Percentiles rank a stretch among this genome's conserved stretches.
phyloP scores from a whole-genome alignment of 208 protist species.

The Leishmania tropica region DNA sequence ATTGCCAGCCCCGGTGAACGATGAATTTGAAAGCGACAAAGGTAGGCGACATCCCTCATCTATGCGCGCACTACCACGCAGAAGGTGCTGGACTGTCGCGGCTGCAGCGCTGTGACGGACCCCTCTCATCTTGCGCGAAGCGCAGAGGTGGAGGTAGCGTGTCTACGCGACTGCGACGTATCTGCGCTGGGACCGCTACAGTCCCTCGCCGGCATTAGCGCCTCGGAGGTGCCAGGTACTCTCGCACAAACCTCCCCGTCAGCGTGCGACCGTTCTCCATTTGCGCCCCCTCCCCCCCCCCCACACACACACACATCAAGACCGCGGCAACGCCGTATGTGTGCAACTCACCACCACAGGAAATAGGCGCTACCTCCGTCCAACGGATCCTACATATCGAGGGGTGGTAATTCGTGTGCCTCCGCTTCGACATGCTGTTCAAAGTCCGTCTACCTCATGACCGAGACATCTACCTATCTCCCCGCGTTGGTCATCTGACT shows the following conservation, averaged over 20 bases:
- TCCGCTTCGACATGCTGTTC: background rate
- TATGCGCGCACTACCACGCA: background rate
- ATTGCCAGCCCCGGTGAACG: slow-evolving; percentile 5
- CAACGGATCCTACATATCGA: background rate
- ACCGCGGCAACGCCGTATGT: too few relatives aligned
- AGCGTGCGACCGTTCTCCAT: background rate
- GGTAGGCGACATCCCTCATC: slow-evolving; percentile 3
- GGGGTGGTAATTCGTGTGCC: background rate
- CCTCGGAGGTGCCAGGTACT: slow-evolving; percentile 1
- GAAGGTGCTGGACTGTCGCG: slow-evolving; percentile 11
- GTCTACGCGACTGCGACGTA: slow-evolving; percentile 11
- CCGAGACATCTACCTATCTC: background rate
- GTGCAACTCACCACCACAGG: too few relatives aligned
- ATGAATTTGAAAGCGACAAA: slow-evolving; percentile 7
- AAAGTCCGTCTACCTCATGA: background rate
- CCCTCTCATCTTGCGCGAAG: slow-evolving; percentile 5
- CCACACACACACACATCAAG: too few relatives aligned
- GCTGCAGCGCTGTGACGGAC: slow-evolving; percentile 19
- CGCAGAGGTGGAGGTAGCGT: slow-evolving; percentile 1
- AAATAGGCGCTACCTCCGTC: background rate
- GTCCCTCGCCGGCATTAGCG: slow-evolving; percentile 9
- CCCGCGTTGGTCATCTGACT: background rate
- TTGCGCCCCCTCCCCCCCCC: background rate
- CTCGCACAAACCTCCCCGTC: background rate
- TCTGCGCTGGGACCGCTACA: slow-evolving; percentile 5